Evolutionary conservation across 768 basidiomycete species (phyloP).

Genomic region (Amanita subjunquillea): DNA sequence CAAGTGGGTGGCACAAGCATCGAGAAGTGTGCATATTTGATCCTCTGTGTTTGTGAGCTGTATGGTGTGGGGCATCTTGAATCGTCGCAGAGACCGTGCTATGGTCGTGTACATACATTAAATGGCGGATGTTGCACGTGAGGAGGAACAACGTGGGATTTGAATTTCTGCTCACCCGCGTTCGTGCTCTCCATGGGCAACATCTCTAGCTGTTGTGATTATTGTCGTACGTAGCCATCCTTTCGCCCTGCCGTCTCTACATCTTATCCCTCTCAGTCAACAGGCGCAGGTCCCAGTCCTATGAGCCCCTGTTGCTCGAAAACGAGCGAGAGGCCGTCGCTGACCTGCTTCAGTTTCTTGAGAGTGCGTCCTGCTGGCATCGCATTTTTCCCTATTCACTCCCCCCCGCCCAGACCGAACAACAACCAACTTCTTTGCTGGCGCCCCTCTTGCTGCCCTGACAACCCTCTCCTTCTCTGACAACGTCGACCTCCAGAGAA

Average conservation of each 20-base stretch:
- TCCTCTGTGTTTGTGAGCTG: slow-evolving; percentile 59
- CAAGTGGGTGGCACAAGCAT: slow-evolving; percentile 60
- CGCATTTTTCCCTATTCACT: not conserved
- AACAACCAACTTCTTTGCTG: slow-evolving; percentile 97
- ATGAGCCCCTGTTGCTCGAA: slow-evolving; percentile 80
- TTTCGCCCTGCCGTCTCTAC: slow-evolving; percentile 10
- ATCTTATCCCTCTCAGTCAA: slow-evolving; percentile 38
- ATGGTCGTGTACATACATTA: not conserved
- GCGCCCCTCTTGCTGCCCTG: slow-evolving; percentile 83
- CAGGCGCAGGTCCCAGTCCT: slow-evolving; percentile 76
- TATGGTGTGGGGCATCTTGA: slow-evolving; percentile 22
- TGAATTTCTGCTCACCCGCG: not conserved
- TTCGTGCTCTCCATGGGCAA: slow-evolving; percentile 47
- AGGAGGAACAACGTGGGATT: slow-evolving; percentile 3
- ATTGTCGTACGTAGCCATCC: slow-evolving; percentile 51
- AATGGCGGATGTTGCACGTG: not conserved
- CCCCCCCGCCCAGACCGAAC: slow-evolving; percentile 65
- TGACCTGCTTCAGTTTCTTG: slow-evolving; percentile 92
- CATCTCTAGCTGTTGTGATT: slow-evolving; percentile 73
- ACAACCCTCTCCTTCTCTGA: slow-evolving; percentile 98
- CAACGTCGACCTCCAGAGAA: slow-evolving; percentile 97
- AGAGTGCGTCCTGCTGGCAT: slow-evolving; percentile 53
- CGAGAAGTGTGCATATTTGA: slow-evolving; percentile 64
- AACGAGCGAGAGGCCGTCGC: slow-evolving; percentile 98
- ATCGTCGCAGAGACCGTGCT: slow-evolving; percentile 12